These are phyloP conservation scores for Saccharomyces paradoxus DNA, from an alignment of 805 yeast species.

Conservation along the genomic window DNA sequence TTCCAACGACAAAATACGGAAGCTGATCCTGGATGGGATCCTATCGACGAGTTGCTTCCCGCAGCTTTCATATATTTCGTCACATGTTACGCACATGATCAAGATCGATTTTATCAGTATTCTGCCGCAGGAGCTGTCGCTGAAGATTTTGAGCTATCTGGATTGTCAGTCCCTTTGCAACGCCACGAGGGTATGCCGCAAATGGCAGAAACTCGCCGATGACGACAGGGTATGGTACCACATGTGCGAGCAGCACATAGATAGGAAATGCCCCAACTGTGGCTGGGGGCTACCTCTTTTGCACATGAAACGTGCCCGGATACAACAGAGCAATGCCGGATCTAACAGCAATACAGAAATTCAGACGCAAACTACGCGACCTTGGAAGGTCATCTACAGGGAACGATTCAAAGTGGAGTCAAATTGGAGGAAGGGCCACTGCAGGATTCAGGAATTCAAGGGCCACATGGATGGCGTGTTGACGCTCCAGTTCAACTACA, in stretches of 20 bases:
- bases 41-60: constrained; percentile 91
- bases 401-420: constrained; percentile 87
- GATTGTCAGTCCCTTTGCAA: constrained; percentile 90
- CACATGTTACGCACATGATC: constrained; percentile 69
- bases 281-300: constrained; percentile 97
- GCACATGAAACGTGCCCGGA: constrained; percentile 67
- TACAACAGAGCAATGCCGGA: background rate
- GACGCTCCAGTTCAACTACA: constrained; percentile 75
- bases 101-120: constrained; percentile 83
- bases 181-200: constrained; percentile 85
- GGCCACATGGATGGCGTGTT: constrained; percentile 90
- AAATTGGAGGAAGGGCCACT: constrained; percentile 87
- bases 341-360: background rate
- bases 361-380: constrained; percentile 45
- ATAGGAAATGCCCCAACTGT: constrained; percentile 92
- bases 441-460: constrained; percentile 50
- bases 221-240: constrained; percentile 97
- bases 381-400: constrained; percentile 92
- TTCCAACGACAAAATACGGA: constrained; percentile 70
- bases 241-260: constrained; percentile 97
- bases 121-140: constrained; percentile 76
- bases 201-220: constrained; percentile 86
- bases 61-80: constrained; percentile 76
- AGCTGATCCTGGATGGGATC: constrained; percentile 72
- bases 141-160: constrained; percentile 77